Conservation (phyloP, 106 monocot genomes). For the Hemerocallis citrina region DNA sequence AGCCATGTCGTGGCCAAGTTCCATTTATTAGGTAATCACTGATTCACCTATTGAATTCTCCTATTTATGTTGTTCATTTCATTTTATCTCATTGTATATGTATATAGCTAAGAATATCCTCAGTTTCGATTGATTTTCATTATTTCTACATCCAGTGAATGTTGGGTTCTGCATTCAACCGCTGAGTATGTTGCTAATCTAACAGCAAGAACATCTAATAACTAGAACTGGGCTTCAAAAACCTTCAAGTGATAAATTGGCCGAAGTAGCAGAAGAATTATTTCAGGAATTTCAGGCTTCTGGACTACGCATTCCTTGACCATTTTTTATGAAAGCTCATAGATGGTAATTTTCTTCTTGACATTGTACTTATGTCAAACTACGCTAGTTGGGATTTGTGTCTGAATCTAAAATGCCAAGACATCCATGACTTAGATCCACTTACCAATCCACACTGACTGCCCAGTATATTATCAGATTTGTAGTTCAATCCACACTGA, state of each 20-base stretch:
- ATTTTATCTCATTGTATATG: background rate
- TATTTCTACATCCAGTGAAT: constrained; percentile 28
- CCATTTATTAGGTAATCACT: constrained; percentile 26
- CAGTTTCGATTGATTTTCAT: background rate
- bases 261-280: constrained; percentile 53
- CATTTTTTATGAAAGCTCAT: constrained; percentile 73
- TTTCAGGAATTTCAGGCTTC: constrained; percentile 50
- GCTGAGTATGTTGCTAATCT: constrained; percentile 51
- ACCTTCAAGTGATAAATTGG: constrained; percentile 30
- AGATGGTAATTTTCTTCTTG: constrained; percentile 38
- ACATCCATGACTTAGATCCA: too few relatives aligned
- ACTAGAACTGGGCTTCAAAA: constrained; percentile 36
- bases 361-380: background rate
- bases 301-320: constrained; percentile 33
- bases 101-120: background rate
- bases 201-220: too few relatives aligned
- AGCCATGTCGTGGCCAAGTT: constrained; percentile 37
- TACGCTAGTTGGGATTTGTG: too few relatives aligned
- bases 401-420: too few relatives aligned
- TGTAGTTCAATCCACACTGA: too few relatives aligned
- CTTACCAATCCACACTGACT: too few relatives aligned
- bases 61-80: background rate
- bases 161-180: constrained; percentile 77
- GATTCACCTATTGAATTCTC: too few relatives aligned
- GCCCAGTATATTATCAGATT: too few relatives aligned